These are phyloP conservation scores for Penicillium maclennaniae DNA, from an alignment of 495 filamentous ascomycete genomes.

Conservation along the genomic window DNA sequence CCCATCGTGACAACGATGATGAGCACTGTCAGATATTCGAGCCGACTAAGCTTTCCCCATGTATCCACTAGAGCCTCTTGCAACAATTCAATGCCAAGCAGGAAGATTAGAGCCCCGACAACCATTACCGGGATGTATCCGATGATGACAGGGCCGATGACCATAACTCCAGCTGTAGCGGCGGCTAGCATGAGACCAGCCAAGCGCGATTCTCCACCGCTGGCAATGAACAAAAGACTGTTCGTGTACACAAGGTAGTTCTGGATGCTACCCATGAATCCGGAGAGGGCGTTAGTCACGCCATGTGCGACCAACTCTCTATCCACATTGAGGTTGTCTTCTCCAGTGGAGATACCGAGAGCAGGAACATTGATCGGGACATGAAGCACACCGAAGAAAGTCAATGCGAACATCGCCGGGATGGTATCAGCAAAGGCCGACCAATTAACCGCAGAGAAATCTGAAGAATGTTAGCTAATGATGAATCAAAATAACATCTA, in stretches of 20 bases:
- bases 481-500: neutral
- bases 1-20: constrained; percentile 97
- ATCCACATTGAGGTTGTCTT: constrained; percentile 87
- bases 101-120: constrained; percentile 89
- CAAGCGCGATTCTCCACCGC: constrained; percentile 79
- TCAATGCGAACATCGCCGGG: constrained; percentile 94
- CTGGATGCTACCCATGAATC: constrained; percentile 80
- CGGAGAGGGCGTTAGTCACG: constrained; percentile 86
- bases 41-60: constrained; percentile 73
- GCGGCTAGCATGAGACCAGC: constrained; percentile 83
- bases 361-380: constrained; percentile 98
- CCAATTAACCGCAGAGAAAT: constrained; percentile 74
- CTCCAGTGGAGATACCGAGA: constrained; percentile 78
- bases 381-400: constrained; percentile 95
- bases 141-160: constrained; percentile 80
- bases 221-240: constrained; percentile 88
- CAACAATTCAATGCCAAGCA: constrained; percentile 86
- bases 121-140: constrained; percentile 96
- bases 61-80: constrained; percentile 84
- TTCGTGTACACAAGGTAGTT: constrained; percentile 98
- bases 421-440: constrained; percentile 71
- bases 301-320: constrained; percentile 91
- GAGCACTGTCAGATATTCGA: constrained; percentile 89
- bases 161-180: constrained; percentile 74
- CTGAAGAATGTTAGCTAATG: constrained; percentile 35